Percentiles rank a stretch among this genome's conserved stretches.
phyloP scores from a whole-genome alignment of 2,329 filamentous ascomycete species.

The Fusarium compactum region DNA sequence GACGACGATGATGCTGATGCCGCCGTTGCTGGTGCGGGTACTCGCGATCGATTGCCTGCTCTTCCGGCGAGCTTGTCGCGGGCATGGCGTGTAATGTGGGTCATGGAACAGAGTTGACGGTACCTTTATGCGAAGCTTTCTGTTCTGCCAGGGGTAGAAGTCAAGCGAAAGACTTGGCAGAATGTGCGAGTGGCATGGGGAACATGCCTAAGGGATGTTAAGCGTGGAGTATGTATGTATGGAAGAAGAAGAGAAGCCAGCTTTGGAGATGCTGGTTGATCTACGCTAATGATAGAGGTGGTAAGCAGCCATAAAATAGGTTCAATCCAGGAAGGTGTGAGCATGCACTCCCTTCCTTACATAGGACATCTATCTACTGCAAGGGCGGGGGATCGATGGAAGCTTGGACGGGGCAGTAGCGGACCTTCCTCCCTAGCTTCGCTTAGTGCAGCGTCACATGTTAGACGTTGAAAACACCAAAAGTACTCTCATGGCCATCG shows the following conservation, averaged over 20 bases:
- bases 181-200: background rate
- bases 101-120: slow-evolving; percentile 40
- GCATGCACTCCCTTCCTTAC: slow-evolving; percentile 13
- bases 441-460: slow-evolving; percentile 39
- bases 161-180: slow-evolving; percentile 37
- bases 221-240: background rate
- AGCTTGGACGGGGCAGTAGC: slow-evolving; percentile 1
- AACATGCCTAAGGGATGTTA: background rate
- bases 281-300: background rate
- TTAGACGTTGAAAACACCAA: background rate
- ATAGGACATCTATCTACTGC: background rate
- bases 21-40: slow-evolving; percentile 31
- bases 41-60: slow-evolving; percentile 41
- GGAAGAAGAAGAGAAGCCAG: slow-evolving; percentile 8
- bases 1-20: slow-evolving; percentile 23
- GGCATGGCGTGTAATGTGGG: slow-evolving; percentile 45
- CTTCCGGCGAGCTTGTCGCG: slow-evolving; percentile 41
- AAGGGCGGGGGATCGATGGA: slow-evolving; percentile 21
- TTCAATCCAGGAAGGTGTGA: slow-evolving; percentile 5
- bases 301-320: background rate
- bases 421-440: slow-evolving; percentile 10
- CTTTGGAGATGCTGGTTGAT: background rate
- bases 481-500: background rate
- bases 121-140: slow-evolving; percentile 33
- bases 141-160: slow-evolving; percentile 18